Base-by-base conservation (phyloP, 164 flowering plant genomes). In the Aristolochia californica region DNA sequence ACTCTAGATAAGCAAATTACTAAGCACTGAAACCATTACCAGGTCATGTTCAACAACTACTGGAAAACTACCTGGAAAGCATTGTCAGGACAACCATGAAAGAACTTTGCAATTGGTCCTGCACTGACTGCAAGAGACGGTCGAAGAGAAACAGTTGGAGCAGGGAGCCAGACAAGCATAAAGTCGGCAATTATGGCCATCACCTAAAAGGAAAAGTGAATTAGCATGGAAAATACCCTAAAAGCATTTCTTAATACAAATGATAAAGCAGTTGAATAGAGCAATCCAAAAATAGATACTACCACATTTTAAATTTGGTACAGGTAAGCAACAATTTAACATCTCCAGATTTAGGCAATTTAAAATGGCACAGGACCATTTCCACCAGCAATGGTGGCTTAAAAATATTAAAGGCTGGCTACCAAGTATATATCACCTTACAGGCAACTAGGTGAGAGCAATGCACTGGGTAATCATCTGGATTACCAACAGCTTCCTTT, bases 81-180 rank as follows among this genome's bases (percentile, higher is more conserved):
- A 70, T 93, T 93, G 51, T 87, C 99, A 44, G 99, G 99, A 66
- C 97, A 93, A 62, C 65, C 70, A 56, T 80, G 63, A 75, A 93
- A 89, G 71, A 87, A 93, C 71, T 81, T 85, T 52, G 99, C 74
- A 66, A 93, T 67, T n/a, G 75, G 60, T 57, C 99, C 99, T 51
- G 96, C 97, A 67, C 63, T 78, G 13, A 74, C 56, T 48, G 80
- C 74, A 56, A 87, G 76, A 49, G 96, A 77, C 28, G 91, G 76
- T n/a, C 88, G 80, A 49, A 93, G 95, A 75, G 96, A 76, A 61
- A 93, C 84, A 51, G 99, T 93, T 14, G 99, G 99, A 38, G 99
- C 99, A 49, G 99, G 99, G 66, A 93, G 96, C 74, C 79, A 93
- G 40, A 93, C 99, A 63, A 93, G 96, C 99, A 93, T 93, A 77